Conservation (phyloP, 1,284 basidiomycete species). For the Agaricales sp. region DNA sequence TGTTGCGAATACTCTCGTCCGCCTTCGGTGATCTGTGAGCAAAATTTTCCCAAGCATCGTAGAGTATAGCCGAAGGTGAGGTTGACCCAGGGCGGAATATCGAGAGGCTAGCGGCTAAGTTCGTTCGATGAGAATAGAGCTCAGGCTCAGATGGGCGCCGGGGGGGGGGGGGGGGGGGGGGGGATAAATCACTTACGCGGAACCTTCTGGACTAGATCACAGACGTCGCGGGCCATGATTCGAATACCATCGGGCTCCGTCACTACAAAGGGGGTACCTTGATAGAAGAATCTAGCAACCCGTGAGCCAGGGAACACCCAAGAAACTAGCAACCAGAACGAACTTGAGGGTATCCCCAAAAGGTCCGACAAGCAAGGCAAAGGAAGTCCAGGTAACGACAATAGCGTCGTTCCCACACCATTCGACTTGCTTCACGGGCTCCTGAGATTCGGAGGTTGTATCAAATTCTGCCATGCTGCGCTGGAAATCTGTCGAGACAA, state of each 20-base stretch:
- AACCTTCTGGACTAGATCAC: conserved; percentile 91
- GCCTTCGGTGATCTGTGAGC: conserved; percentile 78
- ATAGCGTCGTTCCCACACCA: conserved; percentile 99
- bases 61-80: conserved; percentile 84
- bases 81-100: conserved; percentile 91
- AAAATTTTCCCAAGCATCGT: conserved; percentile 89
- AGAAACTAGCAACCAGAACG: conserved; percentile 17
- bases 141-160: too few species aligned
- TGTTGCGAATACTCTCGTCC: conserved; percentile 86
- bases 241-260: conserved; percentile 87
- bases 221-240: conserved; percentile 68
- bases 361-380: conserved; percentile 83
- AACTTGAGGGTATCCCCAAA: conserved; percentile 83
- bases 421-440: conserved; percentile 59
- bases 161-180: too few species aligned
- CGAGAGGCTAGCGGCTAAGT: conserved; percentile 60
- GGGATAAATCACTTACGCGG: conserved; percentile 41
- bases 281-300: conserved; percentile 67
- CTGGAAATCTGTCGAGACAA: conserved; percentile 89
- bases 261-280: conserved; percentile 67
- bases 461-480: conserved; percentile 85
- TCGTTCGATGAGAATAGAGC: conserved; percentile 22
- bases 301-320: conserved; percentile 5
- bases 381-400: conserved; percentile 74
- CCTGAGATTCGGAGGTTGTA: conserved; percentile 43